These are phyloP conservation scores for Mimosa bimucronata DNA, from an alignment of 306 rosid genomes.

Conservation along the genomic window DNA sequence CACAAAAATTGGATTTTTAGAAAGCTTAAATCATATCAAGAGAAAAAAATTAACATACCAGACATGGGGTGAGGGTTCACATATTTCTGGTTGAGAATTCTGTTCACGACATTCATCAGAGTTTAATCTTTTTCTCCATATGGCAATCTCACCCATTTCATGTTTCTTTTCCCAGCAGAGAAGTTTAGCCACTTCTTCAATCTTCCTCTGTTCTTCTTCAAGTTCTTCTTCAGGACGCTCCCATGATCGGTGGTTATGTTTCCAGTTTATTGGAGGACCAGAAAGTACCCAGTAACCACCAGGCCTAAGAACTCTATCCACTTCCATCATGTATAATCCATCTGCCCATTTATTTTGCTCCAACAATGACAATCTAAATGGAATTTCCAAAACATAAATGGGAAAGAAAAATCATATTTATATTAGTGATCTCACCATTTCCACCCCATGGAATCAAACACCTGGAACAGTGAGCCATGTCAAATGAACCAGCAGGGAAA, in stretches of 20 bases:
- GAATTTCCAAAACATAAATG: background rate
- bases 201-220: constrained; percentile 58
- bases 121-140: constrained; percentile 52
- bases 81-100: constrained; percentile 37
- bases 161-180: constrained; percentile 67
- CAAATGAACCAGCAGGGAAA: constrained; percentile 57
- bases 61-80: constrained; percentile 45
- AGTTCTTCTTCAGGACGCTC: constrained; percentile 54
- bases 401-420: background rate
- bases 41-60: constrained; percentile 39
- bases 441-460: constrained; percentile 62
- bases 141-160: constrained; percentile 64
- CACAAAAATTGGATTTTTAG: background rate
- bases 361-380: background rate
- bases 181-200: constrained; percentile 54
- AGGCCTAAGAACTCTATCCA: constrained; percentile 65
- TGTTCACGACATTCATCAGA: constrained; percentile 35
- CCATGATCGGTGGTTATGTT: constrained; percentile 50
- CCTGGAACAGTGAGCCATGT: constrained; percentile 70
- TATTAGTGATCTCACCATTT: constrained; percentile 47
- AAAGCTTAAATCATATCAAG: background rate
- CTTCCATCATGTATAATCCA: constrained; percentile 66
- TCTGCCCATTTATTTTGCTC: constrained; percentile 13
- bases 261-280: constrained; percentile 68
- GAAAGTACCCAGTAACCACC: constrained; percentile 73